Percentiles rank a stretch among this genome's conserved stretches.
These are phyloP conservation scores for Aspergillus pseudonomiae DNA, from an alignment of 2,329 filamentous ascomycete species.

Conservation along the genomic window DNA sequence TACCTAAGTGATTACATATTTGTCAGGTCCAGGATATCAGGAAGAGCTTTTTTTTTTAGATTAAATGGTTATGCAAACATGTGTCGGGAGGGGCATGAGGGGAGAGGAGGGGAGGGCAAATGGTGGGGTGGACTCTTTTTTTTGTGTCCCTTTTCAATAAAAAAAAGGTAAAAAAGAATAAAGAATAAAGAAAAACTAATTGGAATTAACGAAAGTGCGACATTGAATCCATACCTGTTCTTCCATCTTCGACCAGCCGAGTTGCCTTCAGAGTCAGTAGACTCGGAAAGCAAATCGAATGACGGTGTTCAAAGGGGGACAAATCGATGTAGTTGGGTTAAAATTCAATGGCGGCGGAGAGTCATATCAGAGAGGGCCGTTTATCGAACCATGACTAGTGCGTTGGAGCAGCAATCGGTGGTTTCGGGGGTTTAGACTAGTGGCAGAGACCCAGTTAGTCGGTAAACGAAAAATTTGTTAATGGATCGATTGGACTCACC, in stretches of 20 bases:
- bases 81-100: constrained; percentile 24
- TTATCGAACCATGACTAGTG: constrained; percentile 14
- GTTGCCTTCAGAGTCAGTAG: constrained; percentile 34
- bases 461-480: constrained; percentile 14
- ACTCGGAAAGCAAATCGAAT: constrained; percentile 28
- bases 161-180: constrained; percentile 11
- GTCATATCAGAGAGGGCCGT: constrained; percentile 25
- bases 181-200: constrained; percentile 10
- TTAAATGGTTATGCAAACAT: not conserved
- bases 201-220: not conserved
- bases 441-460: constrained; percentile 18
- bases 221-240: constrained; percentile 41
- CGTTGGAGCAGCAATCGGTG: constrained; percentile 2
- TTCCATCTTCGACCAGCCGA: constrained; percentile 48
- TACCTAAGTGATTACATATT: constrained; percentile 58
- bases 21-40: constrained; percentile 21
- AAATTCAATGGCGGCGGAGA: constrained; percentile 26
- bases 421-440: not conserved
- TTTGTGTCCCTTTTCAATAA: constrained; percentile 3
- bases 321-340: constrained; percentile 19
- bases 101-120: constrained; percentile 17
- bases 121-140: constrained; percentile 20
- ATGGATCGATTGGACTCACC: constrained; percentile 8
- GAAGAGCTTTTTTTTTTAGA: not conserved
- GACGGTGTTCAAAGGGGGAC: constrained; percentile 16